Conservation (phyloP, 768 basidiomycete species). For the Lepiota brunneoincarnata region DNA sequence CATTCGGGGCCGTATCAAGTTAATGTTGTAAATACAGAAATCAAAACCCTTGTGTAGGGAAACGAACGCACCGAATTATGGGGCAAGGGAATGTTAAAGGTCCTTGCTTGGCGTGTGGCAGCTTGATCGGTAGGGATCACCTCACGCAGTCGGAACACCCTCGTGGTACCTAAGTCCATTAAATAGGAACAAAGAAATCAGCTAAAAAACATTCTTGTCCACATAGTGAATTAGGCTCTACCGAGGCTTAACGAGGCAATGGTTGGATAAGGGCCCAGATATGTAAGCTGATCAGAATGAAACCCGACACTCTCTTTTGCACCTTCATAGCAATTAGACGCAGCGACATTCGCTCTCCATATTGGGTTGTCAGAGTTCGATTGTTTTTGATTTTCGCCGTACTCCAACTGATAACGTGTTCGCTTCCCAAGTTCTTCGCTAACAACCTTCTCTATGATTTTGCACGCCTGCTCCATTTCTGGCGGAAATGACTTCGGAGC, state of each 20-base stretch:
- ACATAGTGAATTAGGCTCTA: conserved; percentile 24
- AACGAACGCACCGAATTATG: conserved; percentile 69
- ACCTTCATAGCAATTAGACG: conserved; percentile 84
- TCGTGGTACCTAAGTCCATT: conserved; percentile 49
- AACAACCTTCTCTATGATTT: conserved; percentile 64
- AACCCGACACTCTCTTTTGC: conserved; percentile 77
- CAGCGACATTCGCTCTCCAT: conserved; percentile 86
- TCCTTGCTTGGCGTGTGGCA: conserved; percentile 56
- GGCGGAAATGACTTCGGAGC: conserved; percentile 56
- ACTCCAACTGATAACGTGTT: conserved; percentile 62
- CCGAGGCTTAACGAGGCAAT: conserved; percentile 85
- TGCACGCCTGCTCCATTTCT: conserved; percentile 78
- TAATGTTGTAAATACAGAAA: not conserved
- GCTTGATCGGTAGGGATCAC: conserved; percentile 66
- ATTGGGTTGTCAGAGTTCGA: conserved; percentile 16
- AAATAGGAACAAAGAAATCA: not conserved
- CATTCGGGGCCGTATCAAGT: not conserved
- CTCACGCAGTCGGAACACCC: conserved; percentile 74
- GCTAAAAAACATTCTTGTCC: not conserved
- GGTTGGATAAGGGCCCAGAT: conserved; percentile 80
- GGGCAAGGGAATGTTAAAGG: conserved; percentile 71
- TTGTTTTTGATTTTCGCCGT: conserved; percentile 34
- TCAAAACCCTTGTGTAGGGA: not conserved
- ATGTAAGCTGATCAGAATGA: conserved; percentile 80
- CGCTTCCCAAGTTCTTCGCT: conserved; percentile 68